Evolutionary conservation across 768 basidiomycete species (phyloP).

Genomic region (Leucosporidium yakuticum): DNA sequence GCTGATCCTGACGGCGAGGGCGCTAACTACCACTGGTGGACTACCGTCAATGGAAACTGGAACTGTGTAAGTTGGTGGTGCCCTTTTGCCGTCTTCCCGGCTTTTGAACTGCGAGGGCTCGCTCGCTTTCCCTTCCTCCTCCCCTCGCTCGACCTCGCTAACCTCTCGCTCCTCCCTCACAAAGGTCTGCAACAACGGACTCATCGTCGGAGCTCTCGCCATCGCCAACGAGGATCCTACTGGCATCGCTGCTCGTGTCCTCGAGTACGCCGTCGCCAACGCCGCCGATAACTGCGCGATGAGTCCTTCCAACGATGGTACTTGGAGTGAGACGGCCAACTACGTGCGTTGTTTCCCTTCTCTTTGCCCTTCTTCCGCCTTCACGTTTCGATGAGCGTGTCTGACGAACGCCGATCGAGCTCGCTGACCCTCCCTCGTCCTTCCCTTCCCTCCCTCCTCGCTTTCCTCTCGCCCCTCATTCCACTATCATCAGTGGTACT

Average conservation of each 20-base stretch:
- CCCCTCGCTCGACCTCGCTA: background rate
- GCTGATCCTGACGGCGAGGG: slow-evolving; percentile 3
- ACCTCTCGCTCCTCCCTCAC: background rate
- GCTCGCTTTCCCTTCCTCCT: background rate
- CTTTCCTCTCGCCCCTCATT: no score
- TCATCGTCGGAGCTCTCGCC: slow-evolving; percentile 82
- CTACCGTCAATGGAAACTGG: slow-evolving; percentile 69
- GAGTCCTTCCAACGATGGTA: slow-evolving; percentile 58
- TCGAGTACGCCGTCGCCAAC: slow-evolving; percentile 42
- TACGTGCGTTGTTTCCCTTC: slow-evolving; percentile 45
- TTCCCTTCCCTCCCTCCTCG: no score
- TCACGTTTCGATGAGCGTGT: no score
- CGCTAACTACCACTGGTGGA: slow-evolving; percentile 36
- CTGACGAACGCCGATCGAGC: no score
- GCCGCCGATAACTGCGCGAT: slow-evolving; percentile 58
- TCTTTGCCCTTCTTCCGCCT: no score
- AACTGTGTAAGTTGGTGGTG: slow-evolving; percentile 57
- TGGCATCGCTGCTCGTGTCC: slow-evolving; percentile 61
- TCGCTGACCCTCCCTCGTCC: no score
- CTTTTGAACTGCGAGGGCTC: background rate
- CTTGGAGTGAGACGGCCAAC: slow-evolving; percentile 92
- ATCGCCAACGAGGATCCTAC: slow-evolving; percentile 70
- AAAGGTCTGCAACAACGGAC: slow-evolving; percentile 74
- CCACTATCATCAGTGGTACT: slow-evolving; percentile 31
- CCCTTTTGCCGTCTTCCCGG: no score